Conservation (phyloP, 306 rosid species). For the Ormosia emarginata region DNA sequence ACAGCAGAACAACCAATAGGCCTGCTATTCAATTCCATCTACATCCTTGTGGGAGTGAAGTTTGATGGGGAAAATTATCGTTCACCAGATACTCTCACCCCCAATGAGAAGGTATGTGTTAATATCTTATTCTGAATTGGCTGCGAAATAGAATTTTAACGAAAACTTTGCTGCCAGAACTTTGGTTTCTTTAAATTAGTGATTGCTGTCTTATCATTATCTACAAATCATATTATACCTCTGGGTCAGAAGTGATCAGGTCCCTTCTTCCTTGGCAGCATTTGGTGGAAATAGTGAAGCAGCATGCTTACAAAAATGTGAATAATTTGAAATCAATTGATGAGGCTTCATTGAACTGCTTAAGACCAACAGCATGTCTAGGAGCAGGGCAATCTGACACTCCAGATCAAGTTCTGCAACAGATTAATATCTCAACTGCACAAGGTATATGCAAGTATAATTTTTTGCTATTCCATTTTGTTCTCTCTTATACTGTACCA, state of each 20-base stretch:
- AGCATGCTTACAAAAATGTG: constrained; percentile 33
- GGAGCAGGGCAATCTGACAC: constrained; percentile 6
- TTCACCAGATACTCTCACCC: constrained; percentile 25
- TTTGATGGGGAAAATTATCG: constrained; percentile 16
- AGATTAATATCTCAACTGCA: neutral
- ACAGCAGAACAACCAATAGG: constrained; percentile 1
- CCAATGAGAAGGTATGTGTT: constrained; percentile 23
- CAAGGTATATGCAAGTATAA: constrained; percentile 32
- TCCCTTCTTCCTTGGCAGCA: constrained; percentile 29
- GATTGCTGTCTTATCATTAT: neutral
- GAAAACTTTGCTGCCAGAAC: neutral
- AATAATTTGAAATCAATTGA: constrained; percentile 16
- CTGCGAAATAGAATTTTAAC: neutral
- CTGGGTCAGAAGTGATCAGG: neutral
- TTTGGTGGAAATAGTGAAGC: constrained; percentile 38
- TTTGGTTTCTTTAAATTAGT: neutral
- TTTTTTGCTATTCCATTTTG: neutral
- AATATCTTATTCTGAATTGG: neutral
- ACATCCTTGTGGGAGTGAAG: constrained; percentile 45
- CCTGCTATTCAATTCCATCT: constrained; percentile 44
- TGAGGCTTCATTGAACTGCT: constrained; percentile 7
- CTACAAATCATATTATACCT: neutral
- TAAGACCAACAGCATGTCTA: constrained; percentile 14
- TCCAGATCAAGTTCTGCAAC: constrained; percentile 29
- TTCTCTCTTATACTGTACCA: neutral